A percentile compares a stretch with the other conserved stretches of the same genome.
phyloP scores from a whole-genome alignment of 1,284 basidiomycete genomes.

The Stygiomarasmius scandens region DNA sequence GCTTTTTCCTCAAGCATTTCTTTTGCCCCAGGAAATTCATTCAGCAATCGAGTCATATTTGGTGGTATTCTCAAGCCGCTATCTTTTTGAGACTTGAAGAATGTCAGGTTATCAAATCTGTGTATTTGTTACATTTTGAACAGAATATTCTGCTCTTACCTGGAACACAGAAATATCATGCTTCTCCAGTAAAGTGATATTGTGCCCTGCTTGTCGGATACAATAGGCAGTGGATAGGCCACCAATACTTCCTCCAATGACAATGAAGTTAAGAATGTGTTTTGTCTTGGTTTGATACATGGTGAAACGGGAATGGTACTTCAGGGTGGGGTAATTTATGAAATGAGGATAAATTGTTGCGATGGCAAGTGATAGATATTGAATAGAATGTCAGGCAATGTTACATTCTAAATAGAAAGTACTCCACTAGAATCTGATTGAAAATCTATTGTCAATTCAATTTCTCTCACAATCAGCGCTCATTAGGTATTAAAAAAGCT shows the following conservation, averaged over 20 bases:
- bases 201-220: slow-evolving; percentile 8
- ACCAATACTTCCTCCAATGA: slow-evolving; percentile 18
- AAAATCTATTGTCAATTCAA: too few species aligned
- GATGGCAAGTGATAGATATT: too few species aligned
- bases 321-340: too few species aligned
- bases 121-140: background rate
- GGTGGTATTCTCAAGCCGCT: slow-evolving; percentile 14
- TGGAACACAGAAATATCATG: background rate
- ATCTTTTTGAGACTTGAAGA: background rate
- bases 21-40: slow-evolving; percentile 3
- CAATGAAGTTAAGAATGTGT: slow-evolving; percentile 12
- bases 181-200: slow-evolving; percentile 14
- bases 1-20: slow-evolving; percentile 3
- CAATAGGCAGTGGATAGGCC: slow-evolving; percentile 18
- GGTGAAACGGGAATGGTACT: too few species aligned
- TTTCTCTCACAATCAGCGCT: too few species aligned
- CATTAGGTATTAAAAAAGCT: too few species aligned
- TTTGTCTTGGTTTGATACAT: too few species aligned
- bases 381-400: too few species aligned
- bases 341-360: too few species aligned
- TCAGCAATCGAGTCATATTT: slow-evolving; percentile 14
- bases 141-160: background rate
- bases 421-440: too few species aligned
- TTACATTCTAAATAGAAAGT: too few species aligned
- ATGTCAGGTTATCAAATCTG: background rate